Percentiles rank a stretch among this genome's conserved stretches.
Evolutionary conservation across 176 grass and related monocot genomes (phyloP).

Genomic region (Oryza officinalis): DNA sequence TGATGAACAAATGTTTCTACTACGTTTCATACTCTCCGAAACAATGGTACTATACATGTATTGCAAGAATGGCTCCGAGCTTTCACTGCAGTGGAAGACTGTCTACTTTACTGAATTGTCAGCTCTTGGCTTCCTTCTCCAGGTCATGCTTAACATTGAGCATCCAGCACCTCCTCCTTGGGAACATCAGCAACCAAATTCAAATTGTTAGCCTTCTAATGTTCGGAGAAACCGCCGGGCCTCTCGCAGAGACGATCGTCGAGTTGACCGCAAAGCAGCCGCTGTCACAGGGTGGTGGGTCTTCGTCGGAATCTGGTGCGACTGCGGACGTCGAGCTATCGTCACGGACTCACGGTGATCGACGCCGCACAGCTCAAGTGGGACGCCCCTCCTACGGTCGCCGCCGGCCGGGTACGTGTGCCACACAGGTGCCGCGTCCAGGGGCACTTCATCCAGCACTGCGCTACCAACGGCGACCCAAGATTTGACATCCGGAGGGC

Average conservation of each 20-base stretch:
- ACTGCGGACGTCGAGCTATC: no score
- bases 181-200: no score
- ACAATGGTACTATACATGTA: no score
- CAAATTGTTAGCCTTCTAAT: no score
- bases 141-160: no score
- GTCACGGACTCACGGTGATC: background rate
- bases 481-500: conserved; percentile 16
- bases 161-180: no score
- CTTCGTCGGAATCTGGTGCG: background rate
- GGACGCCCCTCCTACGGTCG: background rate
- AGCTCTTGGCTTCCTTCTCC: no score
- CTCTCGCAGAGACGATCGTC: conserved; percentile 25
- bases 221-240: background rate
- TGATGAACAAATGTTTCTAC: no score
- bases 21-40: no score
- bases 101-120: no score
- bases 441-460: conserved; percentile 42
- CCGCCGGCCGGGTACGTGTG: conserved; percentile 39
- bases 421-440: conserved; percentile 26
- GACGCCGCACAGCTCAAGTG: conserved; percentile 15
- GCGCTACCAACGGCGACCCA: conserved; percentile 33
- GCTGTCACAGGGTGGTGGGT: background rate
- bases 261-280: background rate
- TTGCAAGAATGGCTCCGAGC: no score
- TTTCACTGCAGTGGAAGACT: no score